Evolutionary conservation across 1,284 basidiomycete genomes (phyloP).

Genomic region (Coniferiporia sulphurascens): DNA sequence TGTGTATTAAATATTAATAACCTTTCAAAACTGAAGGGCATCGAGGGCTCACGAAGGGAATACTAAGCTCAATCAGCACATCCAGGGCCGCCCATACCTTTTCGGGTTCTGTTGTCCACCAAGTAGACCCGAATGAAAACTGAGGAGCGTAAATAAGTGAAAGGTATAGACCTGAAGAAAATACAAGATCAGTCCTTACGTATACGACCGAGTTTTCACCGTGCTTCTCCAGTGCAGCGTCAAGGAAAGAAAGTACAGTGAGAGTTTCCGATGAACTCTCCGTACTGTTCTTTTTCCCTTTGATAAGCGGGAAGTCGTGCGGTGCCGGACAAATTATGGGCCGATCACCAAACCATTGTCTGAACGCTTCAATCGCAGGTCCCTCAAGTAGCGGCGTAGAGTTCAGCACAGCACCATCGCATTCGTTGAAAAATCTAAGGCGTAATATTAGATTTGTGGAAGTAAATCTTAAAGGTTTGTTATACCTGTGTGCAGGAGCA

Average conservation of each 20-base stretch:
- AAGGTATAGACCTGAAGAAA: neutral
- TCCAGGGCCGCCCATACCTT: conserved; percentile 16
- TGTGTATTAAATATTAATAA: neutral
- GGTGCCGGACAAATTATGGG: neutral
- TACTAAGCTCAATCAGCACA: conserved; percentile 5
- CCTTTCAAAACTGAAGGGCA: neutral
- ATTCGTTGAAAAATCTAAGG: neutral
- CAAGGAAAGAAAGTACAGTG: neutral
- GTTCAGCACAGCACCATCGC: conserved; percentile 6
- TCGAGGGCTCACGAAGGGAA: conserved; percentile 16
- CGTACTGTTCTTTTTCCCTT: neutral
- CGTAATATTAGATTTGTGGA: no score
- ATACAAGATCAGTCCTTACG: neutral
- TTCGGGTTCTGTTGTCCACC: conserved; percentile 16
- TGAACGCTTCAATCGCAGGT: conserved; percentile 2
- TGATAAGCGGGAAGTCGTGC: neutral
- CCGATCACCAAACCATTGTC: conserved; percentile 8
- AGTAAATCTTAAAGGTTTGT: no score
- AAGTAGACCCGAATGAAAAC: conserved; percentile 19
- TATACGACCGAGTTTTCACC: conserved; percentile 16
- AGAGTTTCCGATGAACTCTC: neutral
- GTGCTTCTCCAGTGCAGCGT: conserved; percentile 8
- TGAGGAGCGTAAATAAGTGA: neutral
- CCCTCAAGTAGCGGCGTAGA: neutral
- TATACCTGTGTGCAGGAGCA: no score